Conservation (phyloP, 2,329 filamentous ascomycete species). For the Calonectria leucothoes region DNA sequence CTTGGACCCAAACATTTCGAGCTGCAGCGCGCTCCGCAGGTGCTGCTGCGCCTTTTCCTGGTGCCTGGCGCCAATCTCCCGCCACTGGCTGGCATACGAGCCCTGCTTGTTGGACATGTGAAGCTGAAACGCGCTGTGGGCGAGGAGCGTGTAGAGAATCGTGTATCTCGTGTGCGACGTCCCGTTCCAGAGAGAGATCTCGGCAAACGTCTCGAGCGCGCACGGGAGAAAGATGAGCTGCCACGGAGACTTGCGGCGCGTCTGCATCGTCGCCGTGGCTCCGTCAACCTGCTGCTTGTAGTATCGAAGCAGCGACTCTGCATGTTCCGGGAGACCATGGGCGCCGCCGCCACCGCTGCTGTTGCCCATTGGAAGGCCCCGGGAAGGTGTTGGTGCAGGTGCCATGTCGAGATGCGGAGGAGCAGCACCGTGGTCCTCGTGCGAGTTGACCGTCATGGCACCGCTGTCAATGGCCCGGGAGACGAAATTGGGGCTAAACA, state of each 20-base stretch:
- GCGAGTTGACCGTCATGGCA: not conserved
- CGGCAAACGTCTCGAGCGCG: constrained; percentile 54
- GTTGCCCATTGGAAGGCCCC: not conserved
- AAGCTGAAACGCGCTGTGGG: constrained; percentile 56
- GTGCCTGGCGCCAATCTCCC: constrained; percentile 42
- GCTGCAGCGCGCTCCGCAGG: constrained; percentile 48
- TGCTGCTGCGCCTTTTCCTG: constrained; percentile 46
- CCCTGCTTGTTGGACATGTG: constrained; percentile 33
- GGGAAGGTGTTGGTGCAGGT: not conserved
- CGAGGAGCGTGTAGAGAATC: constrained; percentile 53
- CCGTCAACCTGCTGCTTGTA: constrained; percentile 43
- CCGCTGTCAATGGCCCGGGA: constrained; percentile 33
- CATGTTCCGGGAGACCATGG: constrained; percentile 32
- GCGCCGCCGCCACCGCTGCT: not conserved
- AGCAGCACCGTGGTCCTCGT: not conserved
- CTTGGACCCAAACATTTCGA: constrained; percentile 46
- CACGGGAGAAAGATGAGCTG: constrained; percentile 56
- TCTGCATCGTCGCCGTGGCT: constrained; percentile 40
- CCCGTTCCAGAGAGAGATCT: constrained; percentile 53
- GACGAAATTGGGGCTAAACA: constrained; percentile 38
- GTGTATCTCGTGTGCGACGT: constrained; percentile 51
- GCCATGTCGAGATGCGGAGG: not conserved
- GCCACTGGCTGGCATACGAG: constrained; percentile 36
- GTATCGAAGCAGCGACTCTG: constrained; percentile 43
- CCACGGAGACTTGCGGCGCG: constrained; percentile 55